Percentiles rank a stretch among this genome's conserved stretches.
Conservation (phyloP, 768 basidiomycete species). For the Asterophora lycoperdoides region DNA sequence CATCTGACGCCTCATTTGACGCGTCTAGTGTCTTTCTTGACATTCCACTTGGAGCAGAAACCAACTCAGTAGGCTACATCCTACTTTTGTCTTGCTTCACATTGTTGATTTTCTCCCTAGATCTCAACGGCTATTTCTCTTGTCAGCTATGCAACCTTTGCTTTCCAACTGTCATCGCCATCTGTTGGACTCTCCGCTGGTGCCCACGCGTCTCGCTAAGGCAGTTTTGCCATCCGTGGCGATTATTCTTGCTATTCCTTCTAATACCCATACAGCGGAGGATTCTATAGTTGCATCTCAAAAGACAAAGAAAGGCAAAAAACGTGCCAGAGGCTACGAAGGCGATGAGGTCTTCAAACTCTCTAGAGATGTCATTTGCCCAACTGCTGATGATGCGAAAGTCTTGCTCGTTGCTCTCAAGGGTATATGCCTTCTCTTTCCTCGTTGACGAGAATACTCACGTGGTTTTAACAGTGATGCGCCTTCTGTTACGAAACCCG, state of each 20-base stretch:
- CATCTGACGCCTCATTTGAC: slow-evolving; percentile 53
- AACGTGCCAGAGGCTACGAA: slow-evolving; percentile 66
- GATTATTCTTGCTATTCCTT: slow-evolving; percentile 39
- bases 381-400: slow-evolving; percentile 46
- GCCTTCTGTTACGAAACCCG: slow-evolving; percentile 42
- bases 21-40: slow-evolving; percentile 49
- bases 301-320: slow-evolving; percentile 57
- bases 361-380: slow-evolving; percentile 43
- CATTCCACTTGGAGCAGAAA: slow-evolving; percentile 59
- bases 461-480: slow-evolving; percentile 40
- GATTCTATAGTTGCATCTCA: slow-evolving; percentile 20
- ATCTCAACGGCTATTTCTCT: slow-evolving; percentile 35
- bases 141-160: slow-evolving; percentile 41
- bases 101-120: slow-evolving; percentile 21
- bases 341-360: slow-evolving; percentile 68
- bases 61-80: slow-evolving; percentile 38
- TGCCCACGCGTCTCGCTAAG: slow-evolving; percentile 51
- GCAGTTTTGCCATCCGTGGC: slow-evolving; percentile 47
- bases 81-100: background rate
- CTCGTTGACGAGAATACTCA: slow-evolving; percentile 1
- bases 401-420: slow-evolving; percentile 51
- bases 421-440: slow-evolving; percentile 37
- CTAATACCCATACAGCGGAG: slow-evolving; percentile 24
- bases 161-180: slow-evolving; percentile 34
- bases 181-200: slow-evolving; percentile 43